A percentile compares a stretch with the other conserved stretches of the same genome.
These are phyloP conservation scores for Myxozyma monticola DNA, from an alignment of 805 yeast species.

Conservation along the genomic window DNA sequence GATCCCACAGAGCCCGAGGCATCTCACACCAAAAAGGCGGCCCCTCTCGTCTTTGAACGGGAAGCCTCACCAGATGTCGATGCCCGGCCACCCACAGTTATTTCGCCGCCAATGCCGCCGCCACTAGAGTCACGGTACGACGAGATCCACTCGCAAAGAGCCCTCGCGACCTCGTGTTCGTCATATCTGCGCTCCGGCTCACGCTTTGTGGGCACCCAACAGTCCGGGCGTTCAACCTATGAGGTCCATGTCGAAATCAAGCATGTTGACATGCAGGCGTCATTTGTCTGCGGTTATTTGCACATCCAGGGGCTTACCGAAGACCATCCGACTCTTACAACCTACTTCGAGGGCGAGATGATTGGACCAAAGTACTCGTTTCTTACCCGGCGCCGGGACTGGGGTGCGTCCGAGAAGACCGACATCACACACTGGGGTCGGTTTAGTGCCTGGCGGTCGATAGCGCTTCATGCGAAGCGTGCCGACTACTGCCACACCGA, in stretches of 20 bases:
- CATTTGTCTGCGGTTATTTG: conserved; percentile 58
- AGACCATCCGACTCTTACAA: conserved; percentile 61
- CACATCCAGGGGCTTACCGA: conserved; percentile 64
- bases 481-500: conserved; percentile 37
- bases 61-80: too few species aligned
- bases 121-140: conserved; percentile 20
- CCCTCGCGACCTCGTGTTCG: conserved; percentile 30
- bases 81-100: conserved; percentile 3
- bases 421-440: conserved; percentile 70
- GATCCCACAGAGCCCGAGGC: neutral
- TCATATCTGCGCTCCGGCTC: conserved; percentile 63
- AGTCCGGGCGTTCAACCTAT: conserved; percentile 62
- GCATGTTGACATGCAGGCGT: conserved; percentile 61
- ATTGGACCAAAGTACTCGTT: conserved; percentile 62
- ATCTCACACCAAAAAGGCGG: neutral
- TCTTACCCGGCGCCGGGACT: conserved; percentile 55
- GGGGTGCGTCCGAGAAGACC: conserved; percentile 62
- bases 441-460: conserved; percentile 48
- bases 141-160: conserved; percentile 12
- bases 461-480: conserved; percentile 33
- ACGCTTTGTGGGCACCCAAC: conserved; percentile 65
- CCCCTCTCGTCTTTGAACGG: neutral
- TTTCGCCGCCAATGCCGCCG: conserved; percentile 20
- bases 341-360: conserved; percentile 72
- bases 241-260: conserved; percentile 69